A percentile compares a stretch with the other conserved stretches of the same genome.
phyloP scores from a whole-genome alignment of 345 rosid genomes.

The Moringa oleifera region DNA sequence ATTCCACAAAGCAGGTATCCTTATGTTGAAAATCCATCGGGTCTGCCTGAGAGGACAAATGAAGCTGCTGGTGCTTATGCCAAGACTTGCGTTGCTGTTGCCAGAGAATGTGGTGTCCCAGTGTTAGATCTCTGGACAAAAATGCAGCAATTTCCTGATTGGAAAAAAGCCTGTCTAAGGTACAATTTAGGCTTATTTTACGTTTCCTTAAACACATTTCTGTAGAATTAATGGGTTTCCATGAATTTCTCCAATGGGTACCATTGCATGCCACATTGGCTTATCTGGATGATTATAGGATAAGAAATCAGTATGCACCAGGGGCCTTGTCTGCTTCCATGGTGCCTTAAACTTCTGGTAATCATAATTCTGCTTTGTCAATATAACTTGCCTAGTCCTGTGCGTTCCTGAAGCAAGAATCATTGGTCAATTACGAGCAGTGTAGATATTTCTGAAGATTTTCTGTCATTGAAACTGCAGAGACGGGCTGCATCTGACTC shows the following conservation, averaged over 20 bases:
- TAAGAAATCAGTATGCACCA: background rate
- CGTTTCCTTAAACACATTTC: background rate
- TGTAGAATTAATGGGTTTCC: background rate
- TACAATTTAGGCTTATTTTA: slow-evolving; percentile 8
- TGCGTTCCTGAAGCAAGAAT: background rate
- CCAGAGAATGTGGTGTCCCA: slow-evolving; percentile 46
- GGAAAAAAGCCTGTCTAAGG: slow-evolving; percentile 61
- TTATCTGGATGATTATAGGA: background rate
- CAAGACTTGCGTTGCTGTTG: slow-evolving; percentile 50
- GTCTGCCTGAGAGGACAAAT: slow-evolving; percentile 80
- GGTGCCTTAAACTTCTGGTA: too few species aligned
- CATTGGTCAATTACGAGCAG: too few species aligned
- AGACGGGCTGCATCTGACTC: slow-evolving; percentile 73
- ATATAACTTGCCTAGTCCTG: background rate
- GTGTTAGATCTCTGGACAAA: slow-evolving; percentile 70
- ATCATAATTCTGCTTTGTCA: too few species aligned
- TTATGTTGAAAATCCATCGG: slow-evolving; percentile 51
- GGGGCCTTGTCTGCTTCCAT: too few species aligned
- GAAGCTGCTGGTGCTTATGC: slow-evolving; percentile 80
- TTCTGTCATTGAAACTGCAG: slow-evolving; percentile 30
- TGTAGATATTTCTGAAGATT: background rate
- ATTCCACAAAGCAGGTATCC: slow-evolving; percentile 41
- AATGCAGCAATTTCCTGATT: slow-evolving; percentile 63
- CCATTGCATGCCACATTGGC: too few species aligned
- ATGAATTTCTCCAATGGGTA: too few species aligned